phyloP scores from a whole-genome alignment of 2,329 filamentous ascomycete species.

The Pseudopithomyces chartarum region DNA sequence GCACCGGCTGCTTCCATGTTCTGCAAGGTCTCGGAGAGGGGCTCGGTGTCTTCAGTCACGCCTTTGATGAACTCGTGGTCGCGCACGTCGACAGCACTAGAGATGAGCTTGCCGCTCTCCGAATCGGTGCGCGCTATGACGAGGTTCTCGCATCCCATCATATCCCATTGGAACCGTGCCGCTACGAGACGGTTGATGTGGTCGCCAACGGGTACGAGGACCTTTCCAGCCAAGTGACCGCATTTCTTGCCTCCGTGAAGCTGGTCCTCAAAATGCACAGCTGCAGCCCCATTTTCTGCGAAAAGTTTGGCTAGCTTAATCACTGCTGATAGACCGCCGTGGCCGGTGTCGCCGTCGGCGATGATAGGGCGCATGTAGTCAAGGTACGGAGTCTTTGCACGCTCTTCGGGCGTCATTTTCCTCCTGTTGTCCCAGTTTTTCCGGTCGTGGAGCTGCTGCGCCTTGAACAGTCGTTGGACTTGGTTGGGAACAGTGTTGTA shows the following conservation, averaged over 20 bases:
- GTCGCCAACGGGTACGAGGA: constrained; percentile 89
- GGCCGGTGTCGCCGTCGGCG: constrained; percentile 93
- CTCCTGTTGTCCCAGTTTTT: constrained; percentile 89
- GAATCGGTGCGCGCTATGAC: constrained; percentile 95
- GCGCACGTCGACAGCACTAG: constrained; percentile 87
- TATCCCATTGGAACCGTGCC: constrained; percentile 94
- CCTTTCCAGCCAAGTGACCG: constrained; percentile 94
- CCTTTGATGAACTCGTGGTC: constrained; percentile 98
- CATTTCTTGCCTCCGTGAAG: constrained; percentile 98
- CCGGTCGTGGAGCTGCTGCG: constrained; percentile 94
- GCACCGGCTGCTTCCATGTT: constrained; percentile 85
- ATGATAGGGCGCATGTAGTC: constrained; percentile 96
- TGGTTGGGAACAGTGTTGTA: constrained; percentile 99
- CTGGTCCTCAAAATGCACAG: constrained; percentile 97
- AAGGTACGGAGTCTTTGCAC: constrained; percentile 76
- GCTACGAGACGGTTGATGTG: constrained; percentile 95
- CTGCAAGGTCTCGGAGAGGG: constrained; percentile 86
- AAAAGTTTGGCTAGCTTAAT: constrained; percentile 97
- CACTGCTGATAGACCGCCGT: constrained; percentile 89
- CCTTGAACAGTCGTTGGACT: constrained; percentile 93
- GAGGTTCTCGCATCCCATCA: constrained; percentile 95
- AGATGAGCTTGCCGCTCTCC: constrained; percentile 88
- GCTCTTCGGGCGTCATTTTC: constrained; percentile 74
- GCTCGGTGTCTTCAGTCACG: constrained; percentile 76
- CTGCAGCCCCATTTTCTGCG: constrained; percentile 93